Base-by-base conservation (phyloP, 768 basidiomycete species). In the Tricholomella constricta region DNA sequence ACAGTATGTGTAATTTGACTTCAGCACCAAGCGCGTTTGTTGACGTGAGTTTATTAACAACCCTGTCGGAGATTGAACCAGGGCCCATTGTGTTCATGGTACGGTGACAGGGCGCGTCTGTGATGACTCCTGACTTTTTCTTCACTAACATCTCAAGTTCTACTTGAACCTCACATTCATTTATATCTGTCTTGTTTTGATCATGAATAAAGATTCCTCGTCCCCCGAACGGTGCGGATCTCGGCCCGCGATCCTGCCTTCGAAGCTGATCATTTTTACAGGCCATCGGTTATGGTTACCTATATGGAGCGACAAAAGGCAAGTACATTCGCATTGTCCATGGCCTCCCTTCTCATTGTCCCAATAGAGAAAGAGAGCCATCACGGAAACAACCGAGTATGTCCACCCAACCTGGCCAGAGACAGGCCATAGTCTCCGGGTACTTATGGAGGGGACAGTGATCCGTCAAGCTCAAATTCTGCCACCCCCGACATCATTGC, bases 301-400 rank as follows among this genome's bases (percentile, higher is more conserved):
- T 71, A 73, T 58, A 62, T 68, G 56, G 68, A 66, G 41, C 65
- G 67, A 60, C 67, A 66, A 62, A 74, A 74, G 69, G 72, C 69
- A 58, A 40, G 38, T 11, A 44, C 17, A 22, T 55, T 43, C 41
- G 12, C 48, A 51, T 47, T 51, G 35, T 52, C 25, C 37, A n/a
- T 31, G 25, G 15, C 1, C 20, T 44, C 14, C 5, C 25, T 36
- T 42, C 54, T 57, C 52, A 57, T 62, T 55, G 54, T 51, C 17
- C n/a, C 11, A 54, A 26, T 43, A 69, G 68, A 61, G 59, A 56
- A 69, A 67, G 48, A 64, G 57, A 56, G 51, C 50, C 52, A 58
- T 61, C 41, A 55, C 53, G 57, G 55, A 61, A 38, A 17, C 44
- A 37, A 37, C 48, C 55, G 57, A 61, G 62, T 63, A 45, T 51